Evolutionary conservation across 768 basidiomycete genomes (phyloP), one percentile per base, ranked within the genome.

Genomic region (Flagelloscypha sp.): DNA sequence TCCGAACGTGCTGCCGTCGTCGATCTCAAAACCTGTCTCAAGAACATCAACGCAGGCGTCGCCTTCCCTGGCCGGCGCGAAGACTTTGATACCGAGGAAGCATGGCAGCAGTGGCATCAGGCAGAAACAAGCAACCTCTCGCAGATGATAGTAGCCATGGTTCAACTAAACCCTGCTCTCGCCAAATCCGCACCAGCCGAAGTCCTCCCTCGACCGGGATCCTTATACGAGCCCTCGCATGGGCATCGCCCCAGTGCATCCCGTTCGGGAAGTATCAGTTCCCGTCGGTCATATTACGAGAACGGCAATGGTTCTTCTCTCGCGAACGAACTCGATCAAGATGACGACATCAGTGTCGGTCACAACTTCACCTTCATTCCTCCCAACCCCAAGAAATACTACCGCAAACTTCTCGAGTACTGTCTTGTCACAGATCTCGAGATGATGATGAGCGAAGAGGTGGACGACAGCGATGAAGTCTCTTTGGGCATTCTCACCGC

Each of bases 381-480:
- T 3, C 79, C 88, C 11, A 86, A 85, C 52, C 85, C 93, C 6
- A 77, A 74, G 57, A 78, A 74, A 48, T 87, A 73, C 55, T 99
- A 94, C 66, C 77, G 78, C 44, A 76, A 85, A 8, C 69, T 98
- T 11, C 70, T 95, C 19, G 80, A 88, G 53, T 66, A 74, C 36
- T 90, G 90, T 51, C 74, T 99, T 30, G 68, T 80, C 17, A 70
- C 73, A 18, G 95, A 99, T 54, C 64, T 98, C 39, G 87, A 89
- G 50, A 74, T 79, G 24, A 89, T 99, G 85, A 68, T 84, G 32
- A 83, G 83, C 30, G 84, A 87, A 4, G 84, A 85, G 38, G 81
- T 97, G n/a, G 83, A 89, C 30, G 88, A 90, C 46, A 84, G 88
- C 47, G 88, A 97, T 46, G 92, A 98, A 61, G 94, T 99, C 11